Evolutionary conservation across 176 grass and related monocot genomes (phyloP), one percentile per base, ranked within the genome.

Genomic region (Lolium rigidum): DNA sequence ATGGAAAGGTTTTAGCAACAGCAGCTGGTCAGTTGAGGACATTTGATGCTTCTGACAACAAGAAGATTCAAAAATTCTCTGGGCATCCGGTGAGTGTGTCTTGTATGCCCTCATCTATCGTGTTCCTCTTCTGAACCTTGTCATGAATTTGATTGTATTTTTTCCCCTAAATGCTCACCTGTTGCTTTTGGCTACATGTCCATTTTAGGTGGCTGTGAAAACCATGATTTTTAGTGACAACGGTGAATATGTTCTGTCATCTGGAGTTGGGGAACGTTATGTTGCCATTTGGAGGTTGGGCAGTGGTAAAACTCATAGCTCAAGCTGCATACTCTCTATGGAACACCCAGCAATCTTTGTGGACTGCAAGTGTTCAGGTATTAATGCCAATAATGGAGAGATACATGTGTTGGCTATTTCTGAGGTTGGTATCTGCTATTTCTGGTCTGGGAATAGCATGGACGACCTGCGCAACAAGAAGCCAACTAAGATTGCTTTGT

Each of bases 1-100:
- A 96, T 94, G 94, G 94, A 86, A 88, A 88, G 15, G 85, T 91
- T 86, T 89, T 95, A 82, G 97, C 97, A 72, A 91, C 90, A 38
- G 97, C 97, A 86, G 90, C 97, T 86, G 94, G 92, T n/a, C 97
- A 92, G 83, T 84, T 99, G 87, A 94, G 87, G 76, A 94, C 88
- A 60, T 96, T 94, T 80, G 85, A 74, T 88, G 87, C 86, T 89
- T 94, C 86, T 20, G 70, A 92, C 81, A 88, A 94, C 79, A 99
- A 96, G 84, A 99, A 96, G 78, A 89, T 99, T 68, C 77, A 96
- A 83, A 96, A 99, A 70, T 94, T 96, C 77, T 91, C 92, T 78
- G 97, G 97, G 35, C 97, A 99, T 88, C 92, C 92, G 17, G 97
- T 99, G 67, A 78, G 92, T 89, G 58, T 41, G 14, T 52, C 62